A percentile compares a stretch with the other conserved stretches of the same genome.
Conservation (phyloP, 1,284 basidiomycete species). For the Bjerkandera adusta region DNA sequence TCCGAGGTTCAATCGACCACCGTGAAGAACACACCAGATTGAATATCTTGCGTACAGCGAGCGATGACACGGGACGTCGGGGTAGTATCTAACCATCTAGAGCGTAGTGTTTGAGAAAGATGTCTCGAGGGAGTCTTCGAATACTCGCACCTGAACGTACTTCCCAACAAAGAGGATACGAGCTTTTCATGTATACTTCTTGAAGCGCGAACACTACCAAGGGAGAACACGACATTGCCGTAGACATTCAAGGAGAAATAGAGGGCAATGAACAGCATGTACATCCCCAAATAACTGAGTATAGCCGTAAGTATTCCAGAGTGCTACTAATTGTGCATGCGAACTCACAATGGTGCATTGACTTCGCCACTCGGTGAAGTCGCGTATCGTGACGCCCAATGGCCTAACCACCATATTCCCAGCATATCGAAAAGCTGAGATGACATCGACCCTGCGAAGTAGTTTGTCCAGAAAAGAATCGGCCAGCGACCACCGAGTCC, state of each 20-base stretch:
- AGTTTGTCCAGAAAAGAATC: slow-evolving; percentile 33
- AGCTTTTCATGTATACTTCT: slow-evolving; percentile 53
- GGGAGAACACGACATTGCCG: slow-evolving; percentile 32
- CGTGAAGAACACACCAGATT: slow-evolving; percentile 30
- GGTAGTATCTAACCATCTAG: slow-evolving; percentile 52
- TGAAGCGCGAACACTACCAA: slow-evolving; percentile 48
- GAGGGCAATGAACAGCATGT: slow-evolving; percentile 34
- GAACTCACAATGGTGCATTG: slow-evolving; percentile 28
- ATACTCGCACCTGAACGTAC: slow-evolving; percentile 44
- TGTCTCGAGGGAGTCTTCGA: slow-evolving; percentile 30
- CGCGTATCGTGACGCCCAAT: slow-evolving; percentile 29
- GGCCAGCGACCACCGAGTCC: slow-evolving; percentile 27
- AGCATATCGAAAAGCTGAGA: slow-evolving; percentile 15
- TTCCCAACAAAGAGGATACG: slow-evolving; percentile 54
- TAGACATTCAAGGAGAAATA: slow-evolving; percentile 25
- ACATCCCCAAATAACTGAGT: slow-evolving; percentile 40
- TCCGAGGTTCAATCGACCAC: not conserved
- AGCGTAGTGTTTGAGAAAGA: slow-evolving; percentile 38
- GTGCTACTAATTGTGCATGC: not conserved
- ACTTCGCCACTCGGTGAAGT: slow-evolving; percentile 28
- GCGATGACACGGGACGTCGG: slow-evolving; percentile 56
- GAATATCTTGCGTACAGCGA: slow-evolving; percentile 58
- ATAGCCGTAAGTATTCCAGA: not conserved
- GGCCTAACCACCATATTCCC: slow-evolving; percentile 17
- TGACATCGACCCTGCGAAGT: slow-evolving; percentile 21